Percentiles rank a stretch among this genome's conserved stretches.
Evolutionary conservation across 1,284 basidiomycete genomes (phyloP).

Genomic region (Ganoderma lucidum): DNA sequence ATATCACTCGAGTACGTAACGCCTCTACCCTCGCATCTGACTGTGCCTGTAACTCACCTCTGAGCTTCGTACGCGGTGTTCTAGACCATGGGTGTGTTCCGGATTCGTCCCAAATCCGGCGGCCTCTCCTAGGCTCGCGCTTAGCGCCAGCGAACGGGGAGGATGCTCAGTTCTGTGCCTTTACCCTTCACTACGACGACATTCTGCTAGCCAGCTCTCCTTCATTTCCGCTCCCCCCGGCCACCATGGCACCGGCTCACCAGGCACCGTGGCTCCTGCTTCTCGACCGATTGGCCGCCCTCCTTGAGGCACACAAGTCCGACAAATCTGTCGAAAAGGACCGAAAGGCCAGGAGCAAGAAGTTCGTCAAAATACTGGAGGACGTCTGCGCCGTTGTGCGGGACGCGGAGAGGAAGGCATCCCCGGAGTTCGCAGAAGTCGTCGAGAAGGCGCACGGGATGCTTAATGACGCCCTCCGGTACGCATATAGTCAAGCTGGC

Average conservation of each 20-base stretch:
- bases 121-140: not conserved
- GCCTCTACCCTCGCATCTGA: not conserved
- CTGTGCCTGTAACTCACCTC: not conserved
- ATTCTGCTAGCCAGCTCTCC: constrained; percentile 9
- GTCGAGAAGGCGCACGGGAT: constrained; percentile 43
- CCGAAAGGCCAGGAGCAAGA: constrained; percentile 18
- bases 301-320: constrained; percentile 11
- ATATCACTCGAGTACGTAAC: not conserved
- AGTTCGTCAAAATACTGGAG: constrained; percentile 27
- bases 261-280: constrained; percentile 15
- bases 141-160: not conserved
- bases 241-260: constrained; percentile 3
- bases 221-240: constrained; percentile 1
- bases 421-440: constrained; percentile 36
- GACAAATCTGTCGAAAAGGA: constrained; percentile 12
- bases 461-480: constrained; percentile 31
- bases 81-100: not conserved
- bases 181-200: constrained; percentile 1
- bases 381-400: constrained; percentile 33
- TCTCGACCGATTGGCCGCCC: constrained; percentile 18
- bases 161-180: not conserved
- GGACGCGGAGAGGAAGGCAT: constrained; percentile 27
- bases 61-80: not conserved
- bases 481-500: constrained; percentile 33
- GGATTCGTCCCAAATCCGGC: constrained; percentile 5